These are phyloP conservation scores for Biscutella auriculata DNA, from an alignment of 441 rosid genomes.

Conservation along the genomic window DNA sequence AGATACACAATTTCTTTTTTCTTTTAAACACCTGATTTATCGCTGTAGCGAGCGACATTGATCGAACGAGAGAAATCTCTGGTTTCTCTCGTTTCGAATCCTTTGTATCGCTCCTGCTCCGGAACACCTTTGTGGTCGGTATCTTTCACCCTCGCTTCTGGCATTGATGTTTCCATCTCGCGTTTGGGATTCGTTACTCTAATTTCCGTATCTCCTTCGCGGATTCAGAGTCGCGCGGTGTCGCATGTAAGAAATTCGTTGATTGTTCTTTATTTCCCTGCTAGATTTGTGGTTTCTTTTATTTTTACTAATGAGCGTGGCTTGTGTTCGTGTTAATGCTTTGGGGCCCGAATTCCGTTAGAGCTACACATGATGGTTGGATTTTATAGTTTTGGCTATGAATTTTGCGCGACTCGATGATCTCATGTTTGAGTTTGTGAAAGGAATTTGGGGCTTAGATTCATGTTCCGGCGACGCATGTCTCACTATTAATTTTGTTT, in stretches of 20 bases:
- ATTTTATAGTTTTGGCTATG: neutral
- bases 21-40: neutral
- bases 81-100: neutral
- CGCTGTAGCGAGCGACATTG: slow-evolving; percentile 2
- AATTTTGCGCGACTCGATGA: neutral
- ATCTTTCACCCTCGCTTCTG: slow-evolving; percentile 1
- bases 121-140: neutral
- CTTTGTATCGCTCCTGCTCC: neutral
- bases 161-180: neutral
- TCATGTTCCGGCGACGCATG: slow-evolving; percentile 4
- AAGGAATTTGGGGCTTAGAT: neutral
- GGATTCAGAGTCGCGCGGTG: neutral
- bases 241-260: slow-evolving; percentile 6
- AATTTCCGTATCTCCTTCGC: neutral
- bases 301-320: neutral
- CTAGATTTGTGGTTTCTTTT: neutral
- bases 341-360: neutral
- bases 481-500: neutral
- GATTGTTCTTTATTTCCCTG: neutral
- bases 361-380: neutral
- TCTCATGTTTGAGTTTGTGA: slow-evolving; percentile 1
- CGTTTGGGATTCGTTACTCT: neutral
- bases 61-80: neutral
- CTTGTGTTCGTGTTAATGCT: neutral
- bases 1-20: neutral